A percentile compares a stretch with the other conserved stretches of the same genome.
Evolutionary conservation across 441 rosid species (phyloP).

Genomic region (Breynia disticha): DNA sequence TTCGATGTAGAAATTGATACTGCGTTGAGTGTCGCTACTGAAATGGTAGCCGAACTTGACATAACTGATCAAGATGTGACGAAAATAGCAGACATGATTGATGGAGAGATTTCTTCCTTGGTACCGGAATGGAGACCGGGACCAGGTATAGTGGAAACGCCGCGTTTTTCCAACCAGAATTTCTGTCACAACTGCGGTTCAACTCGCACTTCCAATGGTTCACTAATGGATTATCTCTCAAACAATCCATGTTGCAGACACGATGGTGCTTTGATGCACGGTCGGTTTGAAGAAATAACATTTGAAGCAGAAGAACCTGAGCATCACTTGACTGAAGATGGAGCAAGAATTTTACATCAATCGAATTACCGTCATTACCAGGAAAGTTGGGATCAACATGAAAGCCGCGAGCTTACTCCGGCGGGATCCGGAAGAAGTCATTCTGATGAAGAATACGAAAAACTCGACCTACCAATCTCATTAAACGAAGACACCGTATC

Average conservation of each 20-base stretch:
- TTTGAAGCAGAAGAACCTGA: constrained; percentile 41
- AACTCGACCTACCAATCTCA: constrained; percentile 20
- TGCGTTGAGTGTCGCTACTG: constrained; percentile 86
- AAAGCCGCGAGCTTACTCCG: constrained; percentile 62
- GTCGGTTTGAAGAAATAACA: constrained; percentile 72
- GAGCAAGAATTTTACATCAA: constrained; percentile 21
- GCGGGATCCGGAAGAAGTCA: constrained; percentile 52
- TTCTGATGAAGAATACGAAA: constrained; percentile 66
- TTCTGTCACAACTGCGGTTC: constrained; percentile 59
- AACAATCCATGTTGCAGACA: constrained; percentile 41
- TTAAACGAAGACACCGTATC: constrained; percentile 15
- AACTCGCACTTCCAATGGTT: constrained; percentile 55
- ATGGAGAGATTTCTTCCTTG: constrained; percentile 67
- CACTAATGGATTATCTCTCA: constrained; percentile 42
- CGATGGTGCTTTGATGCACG: constrained; percentile 72
- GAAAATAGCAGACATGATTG: constrained; percentile 77
- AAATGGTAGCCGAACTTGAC: constrained; percentile 91
- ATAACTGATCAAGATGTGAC: constrained; percentile 64
- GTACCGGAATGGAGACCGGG: constrained; percentile 75
- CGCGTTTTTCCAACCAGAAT: constrained; percentile 31
- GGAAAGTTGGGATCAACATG: constrained; percentile 69
- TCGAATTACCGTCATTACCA: constrained; percentile 29
- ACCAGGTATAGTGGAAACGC: constrained; percentile 57
- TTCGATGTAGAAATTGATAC: constrained; percentile 68
- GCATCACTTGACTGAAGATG: constrained; percentile 23